Conservation (phyloP, 148 eudicot genomes). For the Amaranthus palmeri region DNA sequence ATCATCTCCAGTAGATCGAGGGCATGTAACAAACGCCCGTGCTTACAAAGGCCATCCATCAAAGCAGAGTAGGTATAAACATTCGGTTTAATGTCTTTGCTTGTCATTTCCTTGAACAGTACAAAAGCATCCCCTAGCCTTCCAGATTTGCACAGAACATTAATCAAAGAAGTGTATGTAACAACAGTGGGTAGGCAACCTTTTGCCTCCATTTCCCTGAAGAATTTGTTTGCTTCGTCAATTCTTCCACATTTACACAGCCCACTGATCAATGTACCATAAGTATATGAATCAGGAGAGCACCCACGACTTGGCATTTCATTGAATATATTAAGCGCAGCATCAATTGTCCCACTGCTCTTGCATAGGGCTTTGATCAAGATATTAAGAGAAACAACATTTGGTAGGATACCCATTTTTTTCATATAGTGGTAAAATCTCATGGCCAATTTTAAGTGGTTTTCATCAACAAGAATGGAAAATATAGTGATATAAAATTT, state of each 20-base stretch:
- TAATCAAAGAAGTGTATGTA: slow-evolving; percentile 69
- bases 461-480: slow-evolving; percentile 74
- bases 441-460: slow-evolving; percentile 62
- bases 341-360: slow-evolving; percentile 62
- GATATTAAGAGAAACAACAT: slow-evolving; percentile 73
- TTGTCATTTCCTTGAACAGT: slow-evolving; percentile 57
- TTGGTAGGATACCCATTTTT: slow-evolving; percentile 55
- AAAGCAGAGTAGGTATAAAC: slow-evolving; percentile 77
- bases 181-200: slow-evolving; percentile 74
- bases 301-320: slow-evolving; percentile 84
- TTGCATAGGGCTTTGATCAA: slow-evolving; percentile 85
- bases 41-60: slow-evolving; percentile 84
- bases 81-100: slow-evolving; percentile 63
- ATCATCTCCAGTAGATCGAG: slow-evolving; percentile 57
- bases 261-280: slow-evolving; percentile 87
- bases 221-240: slow-evolving; percentile 61
- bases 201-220: slow-evolving; percentile 58
- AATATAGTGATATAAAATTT: slow-evolving; percentile 70
- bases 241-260: slow-evolving; percentile 60
- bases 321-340: slow-evolving; percentile 56
- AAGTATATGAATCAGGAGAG: slow-evolving; percentile 77
- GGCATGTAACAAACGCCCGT: slow-evolving; percentile 51
- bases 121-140: slow-evolving; percentile 53
- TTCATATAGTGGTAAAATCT: slow-evolving; percentile 75
- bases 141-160: slow-evolving; percentile 61